Conservation (phyloP, 495 filamentous ascomycete species). For the Xylaria venustula region DNA sequence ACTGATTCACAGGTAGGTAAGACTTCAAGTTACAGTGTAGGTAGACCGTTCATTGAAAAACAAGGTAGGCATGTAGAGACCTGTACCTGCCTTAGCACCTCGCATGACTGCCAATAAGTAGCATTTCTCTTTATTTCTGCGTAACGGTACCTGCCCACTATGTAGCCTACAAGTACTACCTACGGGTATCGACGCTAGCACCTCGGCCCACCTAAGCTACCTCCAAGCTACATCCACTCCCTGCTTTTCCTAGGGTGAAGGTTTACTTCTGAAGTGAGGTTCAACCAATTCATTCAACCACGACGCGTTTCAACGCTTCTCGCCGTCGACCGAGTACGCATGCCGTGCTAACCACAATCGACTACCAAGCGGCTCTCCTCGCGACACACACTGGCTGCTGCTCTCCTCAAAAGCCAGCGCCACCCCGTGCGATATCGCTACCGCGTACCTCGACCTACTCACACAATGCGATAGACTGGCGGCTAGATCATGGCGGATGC, state of each 20-base stretch:
- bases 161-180: no score
- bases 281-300: neutral
- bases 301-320: neutral
- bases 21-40: no score
- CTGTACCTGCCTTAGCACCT: neutral
- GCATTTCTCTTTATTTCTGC: no score
- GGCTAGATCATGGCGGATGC: conserved; percentile 60
- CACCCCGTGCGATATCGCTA: conserved; percentile 2
- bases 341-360: neutral
- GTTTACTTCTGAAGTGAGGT: neutral
- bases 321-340: neutral
- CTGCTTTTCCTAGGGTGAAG: neutral
- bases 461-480: conserved; percentile 27
- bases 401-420: neutral
- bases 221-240: neutral
- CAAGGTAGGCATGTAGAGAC: no score
- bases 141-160: no score
- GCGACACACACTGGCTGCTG: neutral
- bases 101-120: no score
- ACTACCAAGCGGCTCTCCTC: neutral
- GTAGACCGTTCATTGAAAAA: no score
- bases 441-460: conserved; percentile 12
- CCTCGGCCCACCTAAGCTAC: no score
- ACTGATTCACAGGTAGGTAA: neutral
- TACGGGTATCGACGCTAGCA: neutral